Evolutionary conservation across 148 eudicot species (phyloP).

Genomic region (Fallopia convolvulus): DNA sequence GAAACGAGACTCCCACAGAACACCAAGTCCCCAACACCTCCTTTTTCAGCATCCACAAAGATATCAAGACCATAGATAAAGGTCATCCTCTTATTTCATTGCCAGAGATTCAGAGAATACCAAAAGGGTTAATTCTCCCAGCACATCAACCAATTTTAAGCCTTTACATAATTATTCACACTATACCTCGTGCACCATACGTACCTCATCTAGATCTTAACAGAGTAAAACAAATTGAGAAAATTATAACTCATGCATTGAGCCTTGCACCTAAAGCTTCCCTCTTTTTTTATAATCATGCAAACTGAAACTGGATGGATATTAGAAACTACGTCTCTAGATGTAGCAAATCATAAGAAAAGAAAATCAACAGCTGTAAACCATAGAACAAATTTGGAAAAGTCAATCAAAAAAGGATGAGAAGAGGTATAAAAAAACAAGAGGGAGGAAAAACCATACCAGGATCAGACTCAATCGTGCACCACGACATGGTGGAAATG

Average conservation of each 20-base stretch:
- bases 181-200: neutral
- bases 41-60: neutral
- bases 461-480: constrained; percentile 99
- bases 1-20: neutral
- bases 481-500: constrained; percentile 83
- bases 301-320: neutral
- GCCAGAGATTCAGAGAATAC: neutral
- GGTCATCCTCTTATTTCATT: neutral
- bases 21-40: neutral
- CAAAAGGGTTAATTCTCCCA: neutral
- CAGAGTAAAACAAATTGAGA: neutral
- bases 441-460: constrained; percentile 37
- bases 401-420: neutral
- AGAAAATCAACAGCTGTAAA: neutral
- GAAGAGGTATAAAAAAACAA: neutral
- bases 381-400: neutral
- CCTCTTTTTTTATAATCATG: neutral
- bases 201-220: neutral
- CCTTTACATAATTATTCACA: neutral
- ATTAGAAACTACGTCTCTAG: neutral
- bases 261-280: neutral
- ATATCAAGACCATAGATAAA: neutral
- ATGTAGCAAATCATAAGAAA: neutral
- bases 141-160: neutral
- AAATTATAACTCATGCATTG: neutral